These are phyloP conservation scores for Pseudocercospora fijiensis DNA, from an alignment of 2,329 filamentous ascomycete genomes.

Conservation along the genomic window DNA sequence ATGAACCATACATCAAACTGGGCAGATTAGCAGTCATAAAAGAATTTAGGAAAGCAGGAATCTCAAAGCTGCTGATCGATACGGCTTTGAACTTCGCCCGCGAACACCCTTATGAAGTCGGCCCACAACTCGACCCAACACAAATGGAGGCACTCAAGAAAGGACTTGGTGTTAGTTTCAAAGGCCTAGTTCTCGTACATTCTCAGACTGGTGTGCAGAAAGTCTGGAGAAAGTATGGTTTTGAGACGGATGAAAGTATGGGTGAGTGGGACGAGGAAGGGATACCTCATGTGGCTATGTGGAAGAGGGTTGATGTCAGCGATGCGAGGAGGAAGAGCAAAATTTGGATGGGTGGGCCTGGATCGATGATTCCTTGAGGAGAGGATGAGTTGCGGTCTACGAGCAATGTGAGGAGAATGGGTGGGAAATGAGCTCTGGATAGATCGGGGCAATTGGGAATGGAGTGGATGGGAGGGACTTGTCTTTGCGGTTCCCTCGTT, in stretches of 20 bases:
- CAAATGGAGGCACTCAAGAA: conserved; percentile 37
- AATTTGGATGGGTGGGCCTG: conserved; percentile 23
- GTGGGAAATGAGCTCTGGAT: background rate
- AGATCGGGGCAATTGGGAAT: background rate
- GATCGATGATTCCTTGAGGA: background rate
- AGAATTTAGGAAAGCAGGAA: conserved; percentile 47
- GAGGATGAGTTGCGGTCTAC: background rate
- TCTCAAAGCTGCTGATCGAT: conserved; percentile 66
- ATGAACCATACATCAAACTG: conserved; percentile 78
- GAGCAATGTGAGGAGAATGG: background rate
- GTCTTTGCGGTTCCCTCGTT: background rate
- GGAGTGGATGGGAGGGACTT: background rate
- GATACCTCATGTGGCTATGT: conserved; percentile 86
- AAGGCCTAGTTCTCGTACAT: conserved; percentile 75
- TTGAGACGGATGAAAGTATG: conserved; percentile 69
- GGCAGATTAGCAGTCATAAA: conserved; percentile 71
- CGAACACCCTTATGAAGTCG: conserved; percentile 54
- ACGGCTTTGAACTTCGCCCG: conserved; percentile 67
- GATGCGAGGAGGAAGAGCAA: conserved; percentile 30
- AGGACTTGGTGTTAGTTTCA: conserved; percentile 57
- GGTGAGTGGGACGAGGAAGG: conserved; percentile 81
- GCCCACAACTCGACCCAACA: conserved; percentile 38
- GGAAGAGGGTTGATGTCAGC: conserved; percentile 49
- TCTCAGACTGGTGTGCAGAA: conserved; percentile 66
- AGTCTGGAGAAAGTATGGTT: conserved; percentile 71